Percentiles rank a stretch among this genome's conserved stretches.
These are phyloP conservation scores for Candida germanica DNA, from an alignment of 805 yeast genomes.

Conservation along the genomic window DNA sequence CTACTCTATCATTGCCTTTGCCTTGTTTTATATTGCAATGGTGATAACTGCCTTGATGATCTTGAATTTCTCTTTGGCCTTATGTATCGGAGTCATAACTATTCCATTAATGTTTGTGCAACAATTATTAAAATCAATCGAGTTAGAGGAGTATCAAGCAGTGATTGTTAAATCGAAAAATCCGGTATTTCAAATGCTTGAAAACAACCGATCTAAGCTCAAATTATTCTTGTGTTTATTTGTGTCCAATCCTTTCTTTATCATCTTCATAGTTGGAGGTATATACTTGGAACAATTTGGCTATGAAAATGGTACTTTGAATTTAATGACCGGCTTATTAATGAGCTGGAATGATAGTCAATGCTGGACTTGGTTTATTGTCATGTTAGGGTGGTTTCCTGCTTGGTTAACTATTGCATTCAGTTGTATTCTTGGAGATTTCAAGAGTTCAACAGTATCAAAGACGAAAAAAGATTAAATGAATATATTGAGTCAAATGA, in stretches of 20 bases:
- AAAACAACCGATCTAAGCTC: constrained; percentile 14
- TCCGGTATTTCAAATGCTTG: constrained; percentile 9
- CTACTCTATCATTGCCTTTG: constrained; percentile 40
- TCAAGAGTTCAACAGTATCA: constrained; percentile 9
- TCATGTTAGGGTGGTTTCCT: constrained; percentile 78
- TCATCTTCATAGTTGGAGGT: constrained; percentile 24
- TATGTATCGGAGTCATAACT: constrained; percentile 64
- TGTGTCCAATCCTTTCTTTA: constrained; percentile 51
- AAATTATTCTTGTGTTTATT: constrained; percentile 35
- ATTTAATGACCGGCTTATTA: constrained; percentile 50
- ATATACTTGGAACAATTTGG: constrained; percentile 27
- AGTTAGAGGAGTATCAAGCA: constrained; percentile 5
- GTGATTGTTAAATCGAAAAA: constrained; percentile 3
- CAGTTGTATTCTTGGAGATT: constrained; percentile 29
- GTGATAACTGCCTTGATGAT: constrained; percentile 71
- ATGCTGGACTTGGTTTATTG: constrained; percentile 82
- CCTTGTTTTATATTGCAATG: constrained; percentile 58
- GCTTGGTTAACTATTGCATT: constrained; percentile 56
- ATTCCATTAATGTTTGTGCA: constrained; percentile 70
- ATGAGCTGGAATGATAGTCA: constrained; percentile 66
- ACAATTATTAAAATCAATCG: constrained; percentile 22
- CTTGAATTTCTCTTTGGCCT: constrained; percentile 80
- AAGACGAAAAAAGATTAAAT: constrained; percentile 6
- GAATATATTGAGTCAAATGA: constrained; percentile 1
- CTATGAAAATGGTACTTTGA: constrained; percentile 27